Percentiles rank a stretch among this genome's conserved stretches.
These are phyloP conservation scores for Epicoccum nigrum DNA, from an alignment of 2,329 filamentous ascomycete genomes.

Conservation along the genomic window DNA sequence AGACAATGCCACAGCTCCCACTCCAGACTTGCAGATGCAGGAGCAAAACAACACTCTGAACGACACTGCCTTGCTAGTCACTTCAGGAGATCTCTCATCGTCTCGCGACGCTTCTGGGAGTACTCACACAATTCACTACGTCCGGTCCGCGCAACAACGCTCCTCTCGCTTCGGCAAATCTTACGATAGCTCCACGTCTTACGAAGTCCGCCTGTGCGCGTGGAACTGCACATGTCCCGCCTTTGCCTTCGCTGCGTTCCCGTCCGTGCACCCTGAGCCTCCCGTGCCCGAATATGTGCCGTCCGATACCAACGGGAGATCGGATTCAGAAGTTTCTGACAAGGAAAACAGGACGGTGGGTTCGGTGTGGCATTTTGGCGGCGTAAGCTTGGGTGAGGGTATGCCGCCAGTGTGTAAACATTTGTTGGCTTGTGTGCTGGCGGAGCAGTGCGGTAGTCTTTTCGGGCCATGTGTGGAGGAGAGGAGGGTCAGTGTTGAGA, in stretches of 20 bases:
- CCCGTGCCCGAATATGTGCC: neutral
- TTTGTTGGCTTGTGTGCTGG: constrained; percentile 80
- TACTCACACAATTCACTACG: constrained; percentile 55
- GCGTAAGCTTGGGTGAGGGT: constrained; percentile 21
- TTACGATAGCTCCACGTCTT: constrained; percentile 49
- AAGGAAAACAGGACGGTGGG: neutral
- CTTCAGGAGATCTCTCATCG: neutral
- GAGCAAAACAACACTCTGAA: neutral
- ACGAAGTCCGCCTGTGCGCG: constrained; percentile 73
- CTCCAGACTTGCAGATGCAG: neutral
- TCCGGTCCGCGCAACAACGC: constrained; percentile 63
- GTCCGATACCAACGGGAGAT: neutral
- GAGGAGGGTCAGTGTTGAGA: constrained; percentile 63
- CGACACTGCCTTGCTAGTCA: no score
- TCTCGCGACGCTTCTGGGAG: neutral
- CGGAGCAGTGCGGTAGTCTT: constrained; percentile 65
- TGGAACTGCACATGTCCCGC: constrained; percentile 93
- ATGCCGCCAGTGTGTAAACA: constrained; percentile 81
- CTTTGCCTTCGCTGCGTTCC: constrained; percentile 77
- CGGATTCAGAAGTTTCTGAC: no score
- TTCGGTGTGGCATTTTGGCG: constrained; percentile 22
- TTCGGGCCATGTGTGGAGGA: constrained; percentile 65
- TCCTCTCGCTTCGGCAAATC: constrained; percentile 45
- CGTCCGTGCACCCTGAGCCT: constrained; percentile 33
- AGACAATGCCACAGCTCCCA: neutral